A percentile compares a stretch with the other conserved stretches of the same genome.
These are phyloP conservation scores for Benincasa hispida DNA, from an alignment of 306 rosid genomes.

Conservation along the genomic window DNA sequence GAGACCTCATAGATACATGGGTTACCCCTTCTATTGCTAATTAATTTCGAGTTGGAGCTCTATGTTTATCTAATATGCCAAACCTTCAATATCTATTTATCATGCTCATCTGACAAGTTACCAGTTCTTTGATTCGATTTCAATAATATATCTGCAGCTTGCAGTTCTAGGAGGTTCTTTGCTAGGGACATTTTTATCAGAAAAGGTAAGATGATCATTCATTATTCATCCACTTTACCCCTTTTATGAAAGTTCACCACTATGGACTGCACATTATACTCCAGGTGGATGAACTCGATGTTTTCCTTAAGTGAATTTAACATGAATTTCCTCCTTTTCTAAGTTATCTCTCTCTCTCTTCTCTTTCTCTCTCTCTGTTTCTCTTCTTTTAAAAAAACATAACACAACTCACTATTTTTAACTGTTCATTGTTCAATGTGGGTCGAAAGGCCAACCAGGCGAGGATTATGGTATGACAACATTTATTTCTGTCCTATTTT, in stretches of 20 bases:
- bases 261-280: background rate
- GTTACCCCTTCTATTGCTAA: no score
- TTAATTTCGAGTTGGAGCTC: no score
- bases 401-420: background rate
- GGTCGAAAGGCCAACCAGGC: background rate
- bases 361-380: background rate
- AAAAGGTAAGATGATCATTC: slow-evolving; percentile 54
- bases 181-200: slow-evolving; percentile 82
- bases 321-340: background rate
- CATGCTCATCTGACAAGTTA: background rate
- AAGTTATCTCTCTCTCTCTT: background rate
- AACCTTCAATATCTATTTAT: background rate
- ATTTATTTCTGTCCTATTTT: background rate
- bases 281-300: background rate
- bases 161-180: slow-evolving; percentile 94
- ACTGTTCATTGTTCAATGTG: background rate
- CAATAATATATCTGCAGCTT: slow-evolving; percentile 32
- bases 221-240: background rate
- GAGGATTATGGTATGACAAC: background rate
- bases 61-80: background rate
- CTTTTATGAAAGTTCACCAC: background rate
- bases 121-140: background rate
- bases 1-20: no score
- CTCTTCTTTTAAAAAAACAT: no score
- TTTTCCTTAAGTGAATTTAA: background rate